These are phyloP conservation scores for Suhomyces bokatorum DNA, from an alignment of 1,139 yeast genomes.

Conservation along the genomic window DNA sequence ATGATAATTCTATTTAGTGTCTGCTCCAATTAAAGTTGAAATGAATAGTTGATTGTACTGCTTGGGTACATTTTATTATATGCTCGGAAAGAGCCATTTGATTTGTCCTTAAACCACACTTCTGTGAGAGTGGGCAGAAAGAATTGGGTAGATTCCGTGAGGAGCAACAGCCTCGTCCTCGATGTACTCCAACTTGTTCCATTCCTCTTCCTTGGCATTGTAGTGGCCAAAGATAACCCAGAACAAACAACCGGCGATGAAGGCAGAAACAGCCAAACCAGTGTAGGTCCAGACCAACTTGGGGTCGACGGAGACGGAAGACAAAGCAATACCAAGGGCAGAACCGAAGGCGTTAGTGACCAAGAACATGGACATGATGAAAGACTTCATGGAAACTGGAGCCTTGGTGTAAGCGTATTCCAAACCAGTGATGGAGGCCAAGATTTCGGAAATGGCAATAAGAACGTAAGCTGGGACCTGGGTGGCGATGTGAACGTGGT, in stretches of 20 bases:
- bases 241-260: constrained; percentile 61
- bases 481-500: constrained; percentile 58
- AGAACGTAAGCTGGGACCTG: constrained; percentile 66
- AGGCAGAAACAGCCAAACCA: constrained; percentile 60
- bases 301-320: constrained; percentile 66
- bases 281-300: constrained; percentile 67
- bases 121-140: constrained; percentile 18
- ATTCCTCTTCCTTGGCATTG: constrained; percentile 59
- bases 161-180: constrained; percentile 22
- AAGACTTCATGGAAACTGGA: constrained; percentile 63
- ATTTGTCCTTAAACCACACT: constrained; percentile 13
- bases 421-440: constrained; percentile 66
- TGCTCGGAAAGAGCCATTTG: background rate
- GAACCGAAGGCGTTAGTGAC: constrained; percentile 67
- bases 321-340: constrained; percentile 70
- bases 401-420: constrained; percentile 74
- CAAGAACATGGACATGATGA: constrained; percentile 63
- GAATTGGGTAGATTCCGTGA: constrained; percentile 15
- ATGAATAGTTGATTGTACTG: background rate
- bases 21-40: constrained; percentile 2
- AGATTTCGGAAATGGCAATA: constrained; percentile 62
- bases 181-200: constrained; percentile 52
- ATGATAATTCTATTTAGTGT: background rate
- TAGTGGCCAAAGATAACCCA: constrained; percentile 60
- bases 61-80: background rate